A percentile compares a stretch with the other conserved stretches of the same genome.
Evolutionary conservation across 352 stramenopile genomes (phyloP).

Genomic region (Globisporangium splendens): DNA sequence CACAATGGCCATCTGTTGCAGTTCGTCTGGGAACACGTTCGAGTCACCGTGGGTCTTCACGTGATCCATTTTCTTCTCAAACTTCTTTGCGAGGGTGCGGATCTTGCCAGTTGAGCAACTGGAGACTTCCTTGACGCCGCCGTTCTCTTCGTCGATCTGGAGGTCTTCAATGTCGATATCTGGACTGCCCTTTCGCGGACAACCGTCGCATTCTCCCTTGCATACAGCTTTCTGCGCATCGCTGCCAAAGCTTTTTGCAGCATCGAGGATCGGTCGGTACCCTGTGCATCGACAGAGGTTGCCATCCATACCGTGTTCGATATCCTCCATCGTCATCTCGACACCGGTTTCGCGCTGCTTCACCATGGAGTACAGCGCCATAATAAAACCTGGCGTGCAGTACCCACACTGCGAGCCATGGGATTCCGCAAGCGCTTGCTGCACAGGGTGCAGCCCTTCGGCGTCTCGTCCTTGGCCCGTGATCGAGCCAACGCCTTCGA

Average conservation of each 20-base stretch:
- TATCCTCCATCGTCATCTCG: slow-evolving; percentile 77
- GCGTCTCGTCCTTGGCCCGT: slow-evolving; percentile 23
- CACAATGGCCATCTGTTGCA: slow-evolving; percentile 46
- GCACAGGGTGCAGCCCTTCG: slow-evolving; percentile 72
- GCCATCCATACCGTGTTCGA: slow-evolving; percentile 94
- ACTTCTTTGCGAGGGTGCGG: slow-evolving; percentile 42
- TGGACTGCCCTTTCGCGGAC: slow-evolving; percentile 49
- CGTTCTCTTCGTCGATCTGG: slow-evolving; percentile 16
- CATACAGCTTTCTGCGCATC: slow-evolving; percentile 58
- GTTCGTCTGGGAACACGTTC: slow-evolving; percentile 49
- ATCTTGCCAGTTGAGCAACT: slow-evolving; percentile 73
- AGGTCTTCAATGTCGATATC: slow-evolving; percentile 61
- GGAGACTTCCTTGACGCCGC: slow-evolving; percentile 33
- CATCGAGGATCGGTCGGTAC: slow-evolving; percentile 81
- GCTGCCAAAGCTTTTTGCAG: slow-evolving; percentile 81
- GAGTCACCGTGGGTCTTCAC: slow-evolving; percentile 16
- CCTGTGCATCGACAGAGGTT: slow-evolving; percentile 96
- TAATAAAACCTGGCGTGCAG: slow-evolving; percentile 88
- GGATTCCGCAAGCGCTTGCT: slow-evolving; percentile 87
- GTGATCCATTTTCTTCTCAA: slow-evolving; percentile 18
- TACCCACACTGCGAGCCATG: slow-evolving; percentile 95
- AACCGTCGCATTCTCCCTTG: slow-evolving; percentile 61
- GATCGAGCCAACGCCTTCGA: slow-evolving; percentile 70
- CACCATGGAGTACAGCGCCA: slow-evolving; percentile 81
- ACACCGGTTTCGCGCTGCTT: slow-evolving; percentile 68